A percentile compares a stretch with the other conserved stretches of the same genome.
phyloP scores from a whole-genome alignment of 768 basidiomycete genomes.

The Auriscalpium vulgare region DNA sequence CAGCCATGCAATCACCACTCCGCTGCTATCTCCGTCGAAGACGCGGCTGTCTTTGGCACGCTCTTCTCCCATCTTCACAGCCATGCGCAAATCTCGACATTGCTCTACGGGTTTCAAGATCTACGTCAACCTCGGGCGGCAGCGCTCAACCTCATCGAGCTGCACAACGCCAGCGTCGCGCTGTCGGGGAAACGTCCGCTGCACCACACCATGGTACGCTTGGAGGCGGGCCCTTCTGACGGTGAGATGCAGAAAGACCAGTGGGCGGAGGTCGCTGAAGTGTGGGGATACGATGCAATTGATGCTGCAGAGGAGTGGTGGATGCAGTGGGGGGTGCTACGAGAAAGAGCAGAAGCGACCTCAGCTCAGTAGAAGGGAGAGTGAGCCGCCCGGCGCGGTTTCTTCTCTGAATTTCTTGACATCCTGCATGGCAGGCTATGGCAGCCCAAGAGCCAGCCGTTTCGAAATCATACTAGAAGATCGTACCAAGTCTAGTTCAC shows the following conservation, averaged over 20 bases:
- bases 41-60: constrained; percentile 22
- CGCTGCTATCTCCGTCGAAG: constrained; percentile 17
- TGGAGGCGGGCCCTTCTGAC: neutral
- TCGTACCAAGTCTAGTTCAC: too few species aligned
- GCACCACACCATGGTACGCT: constrained; percentile 6
- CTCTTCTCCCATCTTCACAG: constrained; percentile 20
- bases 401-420: too few species aligned
- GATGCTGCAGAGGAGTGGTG: constrained; percentile 15
- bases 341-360: neutral
- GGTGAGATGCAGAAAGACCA: neutral
- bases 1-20: constrained; percentile 31
- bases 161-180: neutral
- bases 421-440: too few species aligned
- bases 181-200: neutral
- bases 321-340: constrained; percentile 13
- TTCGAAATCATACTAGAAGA: too few species aligned
- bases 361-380: too few species aligned
- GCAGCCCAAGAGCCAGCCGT: too few species aligned
- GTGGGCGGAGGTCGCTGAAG: constrained; percentile 6
- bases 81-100: constrained; percentile 15
- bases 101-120: constrained; percentile 21
- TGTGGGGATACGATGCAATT: constrained; percentile 12
- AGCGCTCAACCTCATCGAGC: neutral
- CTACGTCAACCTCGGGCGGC: constrained; percentile 18
- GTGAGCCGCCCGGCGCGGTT: too few species aligned